Conservation (phyloP, 495 filamentous ascomycete species). For the Penicillium maclennaniae region DNA sequence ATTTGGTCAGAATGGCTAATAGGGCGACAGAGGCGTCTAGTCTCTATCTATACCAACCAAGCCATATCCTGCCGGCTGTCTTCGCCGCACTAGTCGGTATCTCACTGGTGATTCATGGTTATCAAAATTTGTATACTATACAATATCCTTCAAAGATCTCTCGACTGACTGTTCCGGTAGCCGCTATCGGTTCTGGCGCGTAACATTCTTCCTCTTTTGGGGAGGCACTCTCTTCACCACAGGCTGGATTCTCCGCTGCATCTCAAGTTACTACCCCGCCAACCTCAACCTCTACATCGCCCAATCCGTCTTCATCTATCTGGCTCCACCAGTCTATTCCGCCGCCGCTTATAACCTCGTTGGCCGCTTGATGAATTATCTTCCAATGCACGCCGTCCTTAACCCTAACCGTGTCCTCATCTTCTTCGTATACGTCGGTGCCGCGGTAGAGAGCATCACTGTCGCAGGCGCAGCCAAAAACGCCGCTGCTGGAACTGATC, state of each 20-base stretch:
- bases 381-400: slow-evolving; percentile 40
- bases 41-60: slow-evolving; percentile 33
- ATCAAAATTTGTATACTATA: slow-evolving; percentile 35
- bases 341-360: slow-evolving; percentile 58
- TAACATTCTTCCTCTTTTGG: slow-evolving; percentile 45
- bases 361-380: slow-evolving; percentile 49
- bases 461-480: slow-evolving; percentile 37
- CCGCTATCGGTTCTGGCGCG: slow-evolving; percentile 38
- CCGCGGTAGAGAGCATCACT: slow-evolving; percentile 33
- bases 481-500: slow-evolving; percentile 20
- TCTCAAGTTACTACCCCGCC: slow-evolving; percentile 33
- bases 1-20: slow-evolving; percentile 6
- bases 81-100: slow-evolving; percentile 35
- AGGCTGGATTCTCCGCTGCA: slow-evolving; percentile 39
- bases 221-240: slow-evolving; percentile 36
- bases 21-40: slow-evolving; percentile 6
- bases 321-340: slow-evolving; percentile 52
- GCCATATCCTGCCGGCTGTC: slow-evolving; percentile 36
- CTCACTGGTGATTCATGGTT: slow-evolving; percentile 33
- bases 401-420: slow-evolving; percentile 36
- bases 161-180: slow-evolving; percentile 10
- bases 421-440: slow-evolving; percentile 35
- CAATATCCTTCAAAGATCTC: no score
- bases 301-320: slow-evolving; percentile 48
- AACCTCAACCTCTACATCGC: slow-evolving; percentile 46